These are phyloP conservation scores for Mucor piriformis DNA, from an alignment of 371 early-diverging fungal species.

Conservation along the genomic window DNA sequence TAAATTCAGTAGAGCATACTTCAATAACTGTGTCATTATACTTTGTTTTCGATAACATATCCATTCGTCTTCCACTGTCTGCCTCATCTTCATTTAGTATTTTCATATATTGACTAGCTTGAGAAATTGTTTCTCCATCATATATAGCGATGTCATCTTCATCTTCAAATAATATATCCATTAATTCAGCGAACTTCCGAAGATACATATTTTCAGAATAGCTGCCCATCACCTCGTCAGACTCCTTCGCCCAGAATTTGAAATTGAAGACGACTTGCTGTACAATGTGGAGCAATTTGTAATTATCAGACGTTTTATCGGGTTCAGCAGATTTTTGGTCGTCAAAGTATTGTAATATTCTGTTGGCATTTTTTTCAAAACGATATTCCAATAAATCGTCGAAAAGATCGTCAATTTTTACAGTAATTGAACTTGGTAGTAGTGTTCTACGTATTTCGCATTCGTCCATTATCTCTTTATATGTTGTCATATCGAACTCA, in stretches of 20 bases:
- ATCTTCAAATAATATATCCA: slow-evolving; percentile 27
- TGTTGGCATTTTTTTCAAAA: slow-evolving; percentile 21
- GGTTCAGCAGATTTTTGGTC: slow-evolving; percentile 18
- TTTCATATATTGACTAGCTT: slow-evolving; percentile 13
- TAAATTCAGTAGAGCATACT: slow-evolving; percentile 22
- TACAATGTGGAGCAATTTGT: slow-evolving; percentile 19
- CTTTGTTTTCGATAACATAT: slow-evolving; percentile 21
- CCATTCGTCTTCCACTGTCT: slow-evolving; percentile 18
- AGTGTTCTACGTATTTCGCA: slow-evolving; percentile 21
- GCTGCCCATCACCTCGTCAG: slow-evolving; percentile 22
- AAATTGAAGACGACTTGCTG: slow-evolving; percentile 22
- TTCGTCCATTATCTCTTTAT: slow-evolving; percentile 24
- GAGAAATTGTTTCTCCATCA: slow-evolving; percentile 23
- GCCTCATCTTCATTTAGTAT: slow-evolving; percentile 20
- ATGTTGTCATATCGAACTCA: slow-evolving; percentile 14
- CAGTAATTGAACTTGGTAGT: slow-evolving; percentile 20
- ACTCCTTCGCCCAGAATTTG: slow-evolving; percentile 20
- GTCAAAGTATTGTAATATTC: slow-evolving; percentile 26
- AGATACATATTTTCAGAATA: slow-evolving; percentile 24
- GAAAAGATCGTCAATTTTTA: slow-evolving; percentile 21
- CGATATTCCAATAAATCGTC: slow-evolving; percentile 20
- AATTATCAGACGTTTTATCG: slow-evolving; percentile 23
- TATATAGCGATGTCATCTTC: slow-evolving; percentile 23
- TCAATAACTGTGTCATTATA: slow-evolving; percentile 21
- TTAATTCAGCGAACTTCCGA: slow-evolving; percentile 23